Conservation (phyloP, 2,329 filamentous ascomycete species). For the Ophiostoma triangulosporum region DNA sequence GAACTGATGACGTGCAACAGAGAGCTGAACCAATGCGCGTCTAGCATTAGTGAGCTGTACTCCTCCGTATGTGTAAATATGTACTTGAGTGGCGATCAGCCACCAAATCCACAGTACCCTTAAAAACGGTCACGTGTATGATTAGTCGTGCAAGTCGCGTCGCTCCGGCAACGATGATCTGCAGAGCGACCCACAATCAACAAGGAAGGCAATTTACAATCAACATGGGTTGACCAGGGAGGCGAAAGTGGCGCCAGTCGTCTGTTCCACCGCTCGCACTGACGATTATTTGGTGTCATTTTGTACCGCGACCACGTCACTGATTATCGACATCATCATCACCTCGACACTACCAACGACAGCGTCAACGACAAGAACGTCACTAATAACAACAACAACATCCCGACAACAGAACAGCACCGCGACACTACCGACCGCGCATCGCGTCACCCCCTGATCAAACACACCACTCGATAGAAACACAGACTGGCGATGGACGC, state of each 20-base stretch:
- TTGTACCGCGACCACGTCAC: background rate
- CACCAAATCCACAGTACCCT: background rate
- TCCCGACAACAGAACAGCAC: background rate
- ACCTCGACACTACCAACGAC: background rate
- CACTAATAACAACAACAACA: background rate
- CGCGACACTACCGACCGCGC: background rate
- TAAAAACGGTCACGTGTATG: background rate
- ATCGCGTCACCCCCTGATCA: background rate
- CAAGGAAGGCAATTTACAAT: constrained; percentile 2
- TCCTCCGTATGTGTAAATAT: too few species aligned
- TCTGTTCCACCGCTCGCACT: background rate
- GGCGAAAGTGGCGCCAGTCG: background rate
- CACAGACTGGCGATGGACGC: constrained; percentile 3
- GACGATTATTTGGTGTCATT: background rate
- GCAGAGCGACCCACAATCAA: constrained; percentile 12
- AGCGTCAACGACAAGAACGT: background rate
- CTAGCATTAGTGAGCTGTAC: constrained; percentile 5
- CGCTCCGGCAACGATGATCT: constrained; percentile 9
- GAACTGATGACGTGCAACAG: background rate
- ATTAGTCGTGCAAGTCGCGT: constrained; percentile 6
- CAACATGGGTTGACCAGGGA: background rate
- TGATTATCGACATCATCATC: background rate
- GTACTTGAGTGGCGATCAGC: constrained; percentile 1
- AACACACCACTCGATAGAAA: background rate
- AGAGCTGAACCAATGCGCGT: constrained; percentile 4